These are phyloP conservation scores for Coffea eugenioides DNA, from an alignment of 257 asterid genomes.

Conservation along the genomic window DNA sequence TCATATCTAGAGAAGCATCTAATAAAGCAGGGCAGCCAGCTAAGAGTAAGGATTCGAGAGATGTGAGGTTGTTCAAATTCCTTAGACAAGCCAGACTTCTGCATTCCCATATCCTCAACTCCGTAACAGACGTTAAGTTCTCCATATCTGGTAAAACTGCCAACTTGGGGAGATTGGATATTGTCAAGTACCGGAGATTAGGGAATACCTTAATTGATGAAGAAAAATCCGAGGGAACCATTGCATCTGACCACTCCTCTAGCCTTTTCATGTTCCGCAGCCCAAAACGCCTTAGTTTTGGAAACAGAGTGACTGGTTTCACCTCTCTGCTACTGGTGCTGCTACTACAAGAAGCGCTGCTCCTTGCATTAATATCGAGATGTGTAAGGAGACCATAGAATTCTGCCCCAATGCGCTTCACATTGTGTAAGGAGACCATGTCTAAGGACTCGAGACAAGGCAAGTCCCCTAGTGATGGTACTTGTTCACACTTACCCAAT, in stretches of 20 bases:
- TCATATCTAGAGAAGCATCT: too few relatives aligned
- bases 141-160: background rate
- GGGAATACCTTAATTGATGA: background rate
- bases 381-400: background rate
- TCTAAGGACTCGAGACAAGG: background rate
- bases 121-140: too few relatives aligned
- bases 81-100: too few relatives aligned
- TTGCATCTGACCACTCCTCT: background rate
- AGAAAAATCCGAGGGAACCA: too few relatives aligned
- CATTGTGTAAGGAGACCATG: background rate
- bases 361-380: background rate
- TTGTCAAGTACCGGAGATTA: background rate
- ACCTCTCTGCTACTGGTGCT: too few relatives aligned
- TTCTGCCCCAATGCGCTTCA: background rate
- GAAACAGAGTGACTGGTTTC: background rate
- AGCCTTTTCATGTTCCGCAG: background rate
- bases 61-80: too few relatives aligned
- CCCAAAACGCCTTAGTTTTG: background rate
- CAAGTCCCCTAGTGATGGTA: conserved; percentile 8
- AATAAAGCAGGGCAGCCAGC: too few relatives aligned
- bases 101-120: too few relatives aligned
- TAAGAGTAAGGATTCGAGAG: too few relatives aligned
- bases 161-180: background rate
- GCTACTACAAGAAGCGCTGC: background rate
- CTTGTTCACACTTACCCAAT: background rate